A percentile compares a stretch with the other conserved stretches of the same genome.
Evolutionary conservation across 176 grass and related monocot genomes (phyloP).

Genomic region (Oryza nivara): DNA sequence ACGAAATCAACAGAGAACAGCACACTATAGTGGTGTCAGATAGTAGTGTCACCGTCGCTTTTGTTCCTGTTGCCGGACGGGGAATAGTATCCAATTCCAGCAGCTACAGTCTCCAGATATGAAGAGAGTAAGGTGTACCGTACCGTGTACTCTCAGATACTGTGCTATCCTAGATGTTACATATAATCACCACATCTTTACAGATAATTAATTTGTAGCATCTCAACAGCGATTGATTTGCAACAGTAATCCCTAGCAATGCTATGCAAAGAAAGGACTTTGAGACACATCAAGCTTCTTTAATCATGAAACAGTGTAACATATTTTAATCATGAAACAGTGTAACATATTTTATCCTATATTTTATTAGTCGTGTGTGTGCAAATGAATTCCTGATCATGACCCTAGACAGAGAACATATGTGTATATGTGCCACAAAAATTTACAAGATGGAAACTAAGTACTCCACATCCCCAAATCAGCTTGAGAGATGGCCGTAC

Average conservation of each 20-base stretch:
- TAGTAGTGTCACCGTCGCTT: neutral
- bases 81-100: neutral
- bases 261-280: neutral
- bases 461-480: neutral
- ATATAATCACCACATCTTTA: neutral
- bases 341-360: neutral
- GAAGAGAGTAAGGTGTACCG: no score
- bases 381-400: constrained; percentile 4
- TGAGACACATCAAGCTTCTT: neutral
- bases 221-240: neutral
- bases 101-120: neutral
- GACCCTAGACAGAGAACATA: neutral
- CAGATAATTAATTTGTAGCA: neutral
- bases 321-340: neutral
- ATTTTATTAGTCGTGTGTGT: neutral
- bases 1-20: neutral
- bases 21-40: neutral
- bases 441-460: constrained; percentile 20
- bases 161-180: neutral
- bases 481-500: no score
- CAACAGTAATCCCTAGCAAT: neutral
- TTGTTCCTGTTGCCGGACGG: neutral
- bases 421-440: constrained; percentile 19
- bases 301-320: no score
- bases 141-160: no score